Evolutionary conservation across 192 early-diverging fungal genomes (phyloP), one percentile per base, ranked within the genome.

Genomic region (Geranomyces variabilis): DNA sequence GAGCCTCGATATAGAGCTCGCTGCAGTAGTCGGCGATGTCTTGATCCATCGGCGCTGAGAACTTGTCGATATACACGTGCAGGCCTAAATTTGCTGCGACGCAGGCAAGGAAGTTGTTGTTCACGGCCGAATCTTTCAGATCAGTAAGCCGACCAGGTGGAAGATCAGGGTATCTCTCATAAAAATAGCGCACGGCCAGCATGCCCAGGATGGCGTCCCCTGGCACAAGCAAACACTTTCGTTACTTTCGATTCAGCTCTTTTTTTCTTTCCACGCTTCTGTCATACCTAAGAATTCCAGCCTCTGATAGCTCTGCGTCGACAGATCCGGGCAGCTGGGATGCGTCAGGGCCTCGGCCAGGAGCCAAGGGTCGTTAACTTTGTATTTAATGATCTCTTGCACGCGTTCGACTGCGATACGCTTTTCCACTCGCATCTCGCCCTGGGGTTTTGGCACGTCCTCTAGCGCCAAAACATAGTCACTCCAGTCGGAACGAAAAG

Each of bases 221-320:
- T 83, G 43, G 12, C 47, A 55, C 6, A 24, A 55, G 3, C 36
- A 41, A 41, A 61, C 17, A n/a, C 22, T 19, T 61, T 61, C 19
- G 19, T 17, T 1, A 17, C 5, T 3, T 10, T 41, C 36, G 5
- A 3, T 41, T 7, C 36, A 10, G 10, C 36, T 41, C 5, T 10
- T 41, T 41, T 41, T 10, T 10, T 41, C 36, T 41, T n/a, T n/a
- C n/a, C n/a, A n/a, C n/a, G n/a, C n/a, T n/a, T n/a, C n/a, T n/a
- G n/a, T n/a, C n/a, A n/a, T 88, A 46, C 95, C 96, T 46, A 96
- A 70, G 68, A 90, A 96, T 80, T 98, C 96, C 12, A 98, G 83
- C 10, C 96, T 87, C 78, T 98, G 91, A 74, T 96, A 98, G 28
- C 47, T 61, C n/a, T 44, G 47, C 8, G 36, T 71, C 28, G 48